A percentile compares a stretch with the other conserved stretches of the same genome.
phyloP scores from a whole-genome alignment of 495 filamentous ascomycete species.

The Cercophora sp. region DNA sequence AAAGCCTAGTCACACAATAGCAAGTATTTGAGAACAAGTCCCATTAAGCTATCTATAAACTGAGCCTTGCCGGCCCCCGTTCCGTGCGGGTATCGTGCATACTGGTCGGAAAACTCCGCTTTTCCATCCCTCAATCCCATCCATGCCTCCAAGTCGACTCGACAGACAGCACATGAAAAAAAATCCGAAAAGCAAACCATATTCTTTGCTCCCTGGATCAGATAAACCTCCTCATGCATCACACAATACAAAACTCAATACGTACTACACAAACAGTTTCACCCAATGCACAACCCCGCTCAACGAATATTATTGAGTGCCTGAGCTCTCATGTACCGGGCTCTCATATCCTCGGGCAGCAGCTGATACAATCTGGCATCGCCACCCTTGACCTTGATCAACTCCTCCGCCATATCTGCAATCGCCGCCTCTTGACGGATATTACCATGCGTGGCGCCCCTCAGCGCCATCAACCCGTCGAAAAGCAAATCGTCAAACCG shows the following conservation, averaged over 20 bases:
- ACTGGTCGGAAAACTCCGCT: too few species aligned
- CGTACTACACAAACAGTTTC: too few species aligned
- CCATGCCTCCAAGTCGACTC: too few species aligned
- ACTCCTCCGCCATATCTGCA: conserved; percentile 69
- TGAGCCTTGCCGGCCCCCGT: too few species aligned
- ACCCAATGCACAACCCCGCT: neutral
- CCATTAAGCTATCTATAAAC: too few species aligned
- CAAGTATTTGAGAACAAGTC: too few species aligned
- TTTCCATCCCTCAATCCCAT: too few species aligned
- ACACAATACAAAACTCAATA: neutral
- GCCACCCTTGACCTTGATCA: conserved; percentile 21
- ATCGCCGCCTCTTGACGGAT: conserved; percentile 56
- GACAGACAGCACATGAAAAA: too few species aligned
- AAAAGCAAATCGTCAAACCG: conserved; percentile 56
- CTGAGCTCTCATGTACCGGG: conserved; percentile 22
- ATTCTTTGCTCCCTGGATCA: too few species aligned
- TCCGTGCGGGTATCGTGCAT: too few species aligned
- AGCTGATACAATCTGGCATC: conserved; percentile 25
- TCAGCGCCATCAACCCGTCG: conserved; percentile 59
- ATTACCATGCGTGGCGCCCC: conserved; percentile 50
- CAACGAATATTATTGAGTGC: conserved; percentile 24
- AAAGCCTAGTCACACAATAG: too few species aligned
- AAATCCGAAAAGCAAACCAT: too few species aligned
- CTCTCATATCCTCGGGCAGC: conserved; percentile 29
- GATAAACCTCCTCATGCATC: neutral